phyloP scores from a whole-genome alignment of 192 early-diverging fungal genomes.

The Neocallimastix lanati region DNA sequence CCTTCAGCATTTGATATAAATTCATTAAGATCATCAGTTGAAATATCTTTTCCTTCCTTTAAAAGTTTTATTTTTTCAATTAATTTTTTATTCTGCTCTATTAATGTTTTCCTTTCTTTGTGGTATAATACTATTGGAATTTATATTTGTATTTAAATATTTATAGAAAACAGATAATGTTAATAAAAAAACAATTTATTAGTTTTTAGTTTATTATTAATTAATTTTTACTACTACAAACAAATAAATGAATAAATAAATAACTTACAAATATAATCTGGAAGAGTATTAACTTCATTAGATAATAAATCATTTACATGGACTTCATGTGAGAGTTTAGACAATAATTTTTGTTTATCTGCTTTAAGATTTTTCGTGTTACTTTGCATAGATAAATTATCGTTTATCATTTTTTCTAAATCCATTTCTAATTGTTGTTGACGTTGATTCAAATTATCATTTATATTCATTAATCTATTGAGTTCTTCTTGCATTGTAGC shows the following conservation, averaged over 20 bases:
- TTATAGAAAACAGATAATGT: too few relatives aligned
- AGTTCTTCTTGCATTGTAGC: not conserved
- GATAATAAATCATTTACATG: not conserved
- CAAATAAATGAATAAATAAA: not conserved
- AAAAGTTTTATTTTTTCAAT: too few relatives aligned
- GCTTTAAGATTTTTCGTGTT: not conserved
- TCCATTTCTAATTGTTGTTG: not conserved
- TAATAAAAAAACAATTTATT: too few relatives aligned
- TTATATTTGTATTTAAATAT: too few relatives aligned
- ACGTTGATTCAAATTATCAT: not conserved
- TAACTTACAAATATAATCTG: not conserved
- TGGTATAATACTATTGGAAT: too few relatives aligned
- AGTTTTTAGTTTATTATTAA: too few relatives aligned
- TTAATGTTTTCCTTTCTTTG: too few relatives aligned
- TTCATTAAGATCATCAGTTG: too few relatives aligned
- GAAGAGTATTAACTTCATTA: not conserved
- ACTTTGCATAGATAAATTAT: not conserved
- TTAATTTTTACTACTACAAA: too few relatives aligned
- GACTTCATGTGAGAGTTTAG: not conserved
- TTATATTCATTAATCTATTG: not conserved
- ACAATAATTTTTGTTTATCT: not conserved
- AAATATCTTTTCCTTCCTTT: too few relatives aligned
- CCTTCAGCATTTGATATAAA: too few relatives aligned
- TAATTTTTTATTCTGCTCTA: too few relatives aligned
- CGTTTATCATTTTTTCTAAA: not conserved